Base-by-base conservation (phyloP, 2,329 filamentous ascomycete genomes). In the Talaromyces amestolkiae region DNA sequence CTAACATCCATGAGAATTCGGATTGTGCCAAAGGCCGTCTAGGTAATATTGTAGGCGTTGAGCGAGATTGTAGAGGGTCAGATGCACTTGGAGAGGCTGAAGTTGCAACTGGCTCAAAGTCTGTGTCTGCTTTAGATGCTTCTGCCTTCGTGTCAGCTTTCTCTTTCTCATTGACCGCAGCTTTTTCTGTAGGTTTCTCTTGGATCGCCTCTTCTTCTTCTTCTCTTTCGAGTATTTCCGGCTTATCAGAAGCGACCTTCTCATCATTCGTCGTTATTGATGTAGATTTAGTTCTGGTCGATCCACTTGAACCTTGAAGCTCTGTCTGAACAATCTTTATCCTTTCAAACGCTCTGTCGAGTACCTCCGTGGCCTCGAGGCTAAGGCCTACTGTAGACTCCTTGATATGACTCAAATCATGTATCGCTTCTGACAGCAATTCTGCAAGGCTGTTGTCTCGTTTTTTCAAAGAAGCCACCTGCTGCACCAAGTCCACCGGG, bases 1-100 rank as follows among this genome's bases (percentile, higher is more conserved):
- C 81, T 43, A 83, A 74, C 80, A 83, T 83, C 79, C 81, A 83
- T 13, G 81, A 82, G 65, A 82, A 83, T 27, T 80, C 80, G 19
- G 81, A 79, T 59, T 82, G 76, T 41, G 78, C 76, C 58, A 83
- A 69, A 43, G 80, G 78, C 58, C 80, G 77, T 47, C 81, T 63
- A 47, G 58, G 33, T 58, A 61, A 15, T 15, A 61, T 45, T 59
- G 53, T 45, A 45, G 22, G 15, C 54, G 59, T 41, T 17, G 54
- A 17, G 19, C 59, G 61, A 33, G 56, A 22, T 37, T 53, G 61
- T 63, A 27, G 53, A 37, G 61, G 41, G 27, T n/a, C 51, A 53
- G 35, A 3, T 63, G 41, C 47, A 31, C 17, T 58, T 33, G 9
- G 47, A 58, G 61, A 19, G 15, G 49, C 49, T 10, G 56, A 43